phyloP scores from a whole-genome alignment of 495 filamentous ascomycete species.

The Tuber borchii region DNA sequence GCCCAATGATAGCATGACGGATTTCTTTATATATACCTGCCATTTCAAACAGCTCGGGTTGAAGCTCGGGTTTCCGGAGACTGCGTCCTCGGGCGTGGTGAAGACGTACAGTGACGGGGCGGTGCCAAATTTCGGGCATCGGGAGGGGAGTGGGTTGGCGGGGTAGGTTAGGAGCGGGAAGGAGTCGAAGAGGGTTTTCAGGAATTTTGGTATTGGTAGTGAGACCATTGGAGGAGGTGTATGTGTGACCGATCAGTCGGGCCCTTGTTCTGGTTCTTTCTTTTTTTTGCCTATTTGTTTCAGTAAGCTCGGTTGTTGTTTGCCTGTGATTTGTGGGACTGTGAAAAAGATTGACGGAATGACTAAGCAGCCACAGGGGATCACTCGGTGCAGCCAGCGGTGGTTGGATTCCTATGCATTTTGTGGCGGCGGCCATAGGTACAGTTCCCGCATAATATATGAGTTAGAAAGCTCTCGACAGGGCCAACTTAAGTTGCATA shows the following conservation, averaged over 20 bases:
- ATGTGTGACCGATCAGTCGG: neutral
- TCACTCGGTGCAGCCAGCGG: too few species aligned
- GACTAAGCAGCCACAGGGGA: too few species aligned
- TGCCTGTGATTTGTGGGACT: too few species aligned
- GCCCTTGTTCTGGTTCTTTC: neutral
- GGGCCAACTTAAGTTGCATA: too few species aligned
- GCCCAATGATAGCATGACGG: neutral
- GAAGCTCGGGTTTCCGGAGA: slow-evolving; percentile 63
- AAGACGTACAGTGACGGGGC: slow-evolving; percentile 70
- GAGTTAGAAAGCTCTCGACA: too few species aligned
- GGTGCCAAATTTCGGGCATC: slow-evolving; percentile 52
- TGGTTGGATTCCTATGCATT: too few species aligned
- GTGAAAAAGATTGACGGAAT: too few species aligned
- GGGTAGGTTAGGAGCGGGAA: slow-evolving; percentile 75
- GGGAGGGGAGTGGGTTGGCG: slow-evolving; percentile 67
- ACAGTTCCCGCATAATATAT: too few species aligned
- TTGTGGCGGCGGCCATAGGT: too few species aligned
- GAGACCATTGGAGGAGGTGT: neutral
- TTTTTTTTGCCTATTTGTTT: neutral
- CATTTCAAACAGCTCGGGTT: slow-evolving; percentile 93
- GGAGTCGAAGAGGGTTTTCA: slow-evolving; percentile 68
- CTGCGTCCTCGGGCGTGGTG: slow-evolving; percentile 58
- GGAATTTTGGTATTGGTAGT: neutral
- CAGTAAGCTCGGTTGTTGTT: too few species aligned
- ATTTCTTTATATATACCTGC: slow-evolving; percentile 57